Evolutionary conservation across 2,329 filamentous ascomycete species (phyloP).

Genomic region (Talaromyces piceae): DNA sequence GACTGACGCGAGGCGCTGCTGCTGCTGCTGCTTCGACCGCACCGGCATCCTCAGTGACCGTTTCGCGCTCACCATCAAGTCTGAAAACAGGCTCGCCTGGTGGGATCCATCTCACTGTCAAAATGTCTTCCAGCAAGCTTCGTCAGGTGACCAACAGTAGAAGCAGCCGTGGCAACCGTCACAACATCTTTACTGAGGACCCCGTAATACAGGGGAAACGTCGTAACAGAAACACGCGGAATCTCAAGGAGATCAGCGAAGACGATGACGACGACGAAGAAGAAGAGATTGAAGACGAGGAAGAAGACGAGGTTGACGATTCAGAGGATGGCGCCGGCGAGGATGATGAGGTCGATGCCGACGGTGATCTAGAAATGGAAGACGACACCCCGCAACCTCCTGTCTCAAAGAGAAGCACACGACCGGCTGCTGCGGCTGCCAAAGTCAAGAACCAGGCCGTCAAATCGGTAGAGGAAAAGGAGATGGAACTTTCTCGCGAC

Average conservation of each 20-base stretch:
- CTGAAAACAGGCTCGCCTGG: constrained; percentile 30
- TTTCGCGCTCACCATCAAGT: constrained; percentile 29
- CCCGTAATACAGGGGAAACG: constrained; percentile 40
- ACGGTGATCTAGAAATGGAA: constrained; percentile 39
- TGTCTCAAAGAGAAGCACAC: constrained; percentile 27
- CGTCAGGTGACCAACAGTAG: constrained; percentile 37
- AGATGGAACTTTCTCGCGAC: constrained; percentile 38
- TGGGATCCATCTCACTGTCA: constrained; percentile 42
- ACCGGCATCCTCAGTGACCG: constrained; percentile 24
- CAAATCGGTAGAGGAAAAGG: constrained; percentile 41
- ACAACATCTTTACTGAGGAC: constrained; percentile 40
- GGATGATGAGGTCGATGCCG: constrained; percentile 27
- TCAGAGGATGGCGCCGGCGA: constrained; percentile 28
- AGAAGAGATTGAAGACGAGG: constrained; percentile 24
- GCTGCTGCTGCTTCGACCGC: constrained; percentile 19
- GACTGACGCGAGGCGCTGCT: constrained; percentile 25
- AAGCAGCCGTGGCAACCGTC: constrained; percentile 13
- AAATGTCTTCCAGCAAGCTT: constrained; percentile 43
- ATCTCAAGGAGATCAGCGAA: constrained; percentile 38
- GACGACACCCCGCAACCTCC: constrained; percentile 35
- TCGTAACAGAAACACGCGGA: constrained; percentile 39
- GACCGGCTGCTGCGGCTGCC: constrained; percentile 29
- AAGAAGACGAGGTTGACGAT: constrained; percentile 31
- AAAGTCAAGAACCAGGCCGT: constrained; percentile 27
- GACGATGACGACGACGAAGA: constrained; percentile 43